Percentiles rank a stretch among this genome's conserved stretches.
Evolutionary conservation across 208 protist genomes (phyloP).

Genomic region (Leishmania major): DNA sequence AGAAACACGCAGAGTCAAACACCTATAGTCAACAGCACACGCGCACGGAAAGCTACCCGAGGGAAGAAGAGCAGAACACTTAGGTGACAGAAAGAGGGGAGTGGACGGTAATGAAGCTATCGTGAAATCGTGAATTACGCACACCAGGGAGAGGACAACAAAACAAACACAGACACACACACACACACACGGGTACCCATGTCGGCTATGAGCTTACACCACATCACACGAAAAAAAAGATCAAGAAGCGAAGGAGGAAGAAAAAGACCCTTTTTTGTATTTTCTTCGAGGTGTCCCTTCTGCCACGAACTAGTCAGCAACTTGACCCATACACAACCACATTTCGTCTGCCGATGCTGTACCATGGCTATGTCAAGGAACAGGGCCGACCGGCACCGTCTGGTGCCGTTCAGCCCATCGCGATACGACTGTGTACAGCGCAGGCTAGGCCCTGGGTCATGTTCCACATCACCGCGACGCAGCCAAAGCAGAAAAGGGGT

Average conservation of each 20-base stretch:
- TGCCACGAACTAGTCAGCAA: neutral
- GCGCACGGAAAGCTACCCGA: neutral
- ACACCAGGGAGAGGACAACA: neutral
- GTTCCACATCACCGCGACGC: neutral
- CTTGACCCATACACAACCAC: neutral
- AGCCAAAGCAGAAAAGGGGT: neutral
- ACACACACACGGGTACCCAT: neutral
- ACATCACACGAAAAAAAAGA: neutral
- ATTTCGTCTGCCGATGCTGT: neutral
- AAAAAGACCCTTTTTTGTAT: neutral
- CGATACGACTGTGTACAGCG: neutral
- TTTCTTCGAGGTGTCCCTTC: neutral
- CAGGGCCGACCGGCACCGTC: neutral
- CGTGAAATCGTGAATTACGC: neutral
- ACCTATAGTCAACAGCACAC: neutral
- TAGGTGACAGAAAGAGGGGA: constrained; percentile 3
- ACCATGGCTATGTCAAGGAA: neutral
- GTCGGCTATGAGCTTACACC: neutral
- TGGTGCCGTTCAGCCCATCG: neutral
- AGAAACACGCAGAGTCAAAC: neutral
- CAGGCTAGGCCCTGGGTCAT: neutral
- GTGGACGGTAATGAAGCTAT: neutral
- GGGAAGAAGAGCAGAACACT: neutral
- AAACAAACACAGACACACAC: neutral
- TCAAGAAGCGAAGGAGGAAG: neutral